Base-by-base conservation (phyloP, 2,329 filamentous ascomycete species). In the Paecilomyces sp. region DNA sequence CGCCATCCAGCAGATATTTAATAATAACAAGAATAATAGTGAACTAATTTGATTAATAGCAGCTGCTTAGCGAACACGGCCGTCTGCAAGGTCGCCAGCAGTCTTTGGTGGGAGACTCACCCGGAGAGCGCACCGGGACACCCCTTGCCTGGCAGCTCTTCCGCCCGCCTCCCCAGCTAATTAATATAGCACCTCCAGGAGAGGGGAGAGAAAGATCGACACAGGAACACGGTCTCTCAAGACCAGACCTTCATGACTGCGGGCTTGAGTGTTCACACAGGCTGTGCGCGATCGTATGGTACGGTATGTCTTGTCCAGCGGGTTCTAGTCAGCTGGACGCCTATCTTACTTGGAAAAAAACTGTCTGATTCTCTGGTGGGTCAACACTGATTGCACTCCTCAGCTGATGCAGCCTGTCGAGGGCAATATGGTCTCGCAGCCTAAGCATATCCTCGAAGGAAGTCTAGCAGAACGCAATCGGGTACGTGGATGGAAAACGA, bases 351-450 rank as follows among this genome's bases (percentile, higher is more conserved):
- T 47, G 13, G 53, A 13, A 47, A 31, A 12, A 18, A 55, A 57
- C 41, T 24, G 41, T 12, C 6, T 33, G 31, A 47, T 47, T 34
- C 3, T n/a, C 18, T 55, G 34, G 66, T 75, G 68, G 41, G 41
- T 47, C 41, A 47, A 47, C 41, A 47, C 41, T 18, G 18, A 47
- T 47, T 5, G 41, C 5, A 47, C n/a, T 9, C 41, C 18, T 47
- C 41, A 47, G 41, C 41, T 47, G n/a, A 47, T 47, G 18, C 15
- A 47, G n/a, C 41, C 41, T 6, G n/a, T 47, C 13, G 36, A 18
- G 41, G n/a, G 41, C 36, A 18, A 18, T 8, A 18, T 47, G 8
- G 5, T 18, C n/a, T 18, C 41, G n/a, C 41, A 18, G n/a, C 7
- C n/a, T 6, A 47, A n/a, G 8, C 7, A 28, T 28, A 28, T 28